Base-by-base conservation (phyloP, 2,329 filamentous ascomycete species). In the Pyricularia pennisetigena region DNA sequence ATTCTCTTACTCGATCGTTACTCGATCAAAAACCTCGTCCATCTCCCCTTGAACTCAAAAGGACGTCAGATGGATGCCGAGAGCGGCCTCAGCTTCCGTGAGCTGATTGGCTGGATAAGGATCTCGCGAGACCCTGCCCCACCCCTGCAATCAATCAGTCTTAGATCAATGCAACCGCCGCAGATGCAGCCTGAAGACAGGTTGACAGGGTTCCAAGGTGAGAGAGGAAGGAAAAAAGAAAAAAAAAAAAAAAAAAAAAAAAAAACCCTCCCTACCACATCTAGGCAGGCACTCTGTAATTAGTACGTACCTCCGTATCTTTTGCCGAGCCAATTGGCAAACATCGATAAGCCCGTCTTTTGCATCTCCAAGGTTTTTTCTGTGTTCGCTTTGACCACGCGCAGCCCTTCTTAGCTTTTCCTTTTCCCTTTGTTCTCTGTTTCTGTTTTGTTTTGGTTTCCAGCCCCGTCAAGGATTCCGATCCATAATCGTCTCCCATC, bases 11-110 rank as follows among this genome's bases (percentile, higher is more conserved):
- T 72, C 70, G 71, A 72, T 67, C 28, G 72, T 81, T 81, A 81
- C 79, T 82, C 80, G 79, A 82, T 81, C 69, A 72, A 80, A 82
- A 80, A 75, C 76, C 74, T 26, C 28, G 70, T 70, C 32, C 66
- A 57, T 23, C 64, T 64, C 6, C 26, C 23, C 16, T 35, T 30
- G 61, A 35, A 65, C 41, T 29, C 20, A 28, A 62, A 41, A 23
- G 57, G 23, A 61, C 23, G n/a, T 67, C 59, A 26, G 65, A 65
- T 35, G 28, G 12, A 20, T 24, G 62, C 68, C 65, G 66, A 65
- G 62, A 67, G 57, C 65, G 68, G 68, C 64, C 61, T 29, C 4
- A 2, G 3, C 2, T 30, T 16, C n/a, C 9, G 66, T 20, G 7
- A 2, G 20, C 8, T 62, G 67, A 64, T 68, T 49, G 64, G 65